phyloP scores from a whole-genome alignment of 1,284 basidiomycete species.

The Thecaphora thlaspeos region DNA sequence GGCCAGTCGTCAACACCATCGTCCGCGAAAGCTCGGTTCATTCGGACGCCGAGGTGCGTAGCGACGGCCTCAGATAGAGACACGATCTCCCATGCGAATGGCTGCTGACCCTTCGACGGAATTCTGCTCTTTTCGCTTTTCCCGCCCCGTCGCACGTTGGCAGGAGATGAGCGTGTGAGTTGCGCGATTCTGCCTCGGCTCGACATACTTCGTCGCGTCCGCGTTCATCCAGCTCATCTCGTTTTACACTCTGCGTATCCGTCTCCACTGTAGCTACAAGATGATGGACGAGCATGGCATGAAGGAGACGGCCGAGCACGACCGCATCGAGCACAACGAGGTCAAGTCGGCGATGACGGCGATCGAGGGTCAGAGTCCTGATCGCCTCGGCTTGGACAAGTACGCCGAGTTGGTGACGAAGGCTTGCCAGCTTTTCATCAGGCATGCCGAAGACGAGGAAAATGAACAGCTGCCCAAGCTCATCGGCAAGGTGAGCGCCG shows the following conservation, averaged over 20 bases:
- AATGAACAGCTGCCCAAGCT: conserved; percentile 19
- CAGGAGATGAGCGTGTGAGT: no score
- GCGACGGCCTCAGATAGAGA: neutral
- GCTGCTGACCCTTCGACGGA: no score
- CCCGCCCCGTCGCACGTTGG: no score
- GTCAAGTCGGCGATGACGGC: conserved; percentile 37
- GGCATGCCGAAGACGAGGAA: conserved; percentile 39
- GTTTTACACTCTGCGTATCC: neutral
- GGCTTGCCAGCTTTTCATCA: conserved; percentile 37
- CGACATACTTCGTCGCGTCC: no score
- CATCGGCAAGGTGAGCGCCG: conserved; percentile 13
- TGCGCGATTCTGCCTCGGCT: no score
- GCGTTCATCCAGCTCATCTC: no score
- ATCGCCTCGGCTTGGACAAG: conserved; percentile 12
- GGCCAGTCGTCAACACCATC: conserved; percentile 22
- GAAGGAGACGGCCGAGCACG: conserved; percentile 13
- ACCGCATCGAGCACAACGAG: conserved; percentile 36
- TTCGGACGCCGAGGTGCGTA: conserved; percentile 16
- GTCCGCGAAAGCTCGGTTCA: conserved; percentile 22
- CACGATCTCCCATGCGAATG: no score
- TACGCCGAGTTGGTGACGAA: conserved; percentile 24
- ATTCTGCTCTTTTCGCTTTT: no score
- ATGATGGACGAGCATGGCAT: conserved; percentile 21
- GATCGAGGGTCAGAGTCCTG: conserved; percentile 24
- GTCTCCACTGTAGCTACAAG: conserved; percentile 38